Evolutionary conservation across 2,329 filamentous ascomycete species (phyloP), one percentile per base, ranked within the genome.

Genomic region (Parascedosporium putredinis): DNA sequence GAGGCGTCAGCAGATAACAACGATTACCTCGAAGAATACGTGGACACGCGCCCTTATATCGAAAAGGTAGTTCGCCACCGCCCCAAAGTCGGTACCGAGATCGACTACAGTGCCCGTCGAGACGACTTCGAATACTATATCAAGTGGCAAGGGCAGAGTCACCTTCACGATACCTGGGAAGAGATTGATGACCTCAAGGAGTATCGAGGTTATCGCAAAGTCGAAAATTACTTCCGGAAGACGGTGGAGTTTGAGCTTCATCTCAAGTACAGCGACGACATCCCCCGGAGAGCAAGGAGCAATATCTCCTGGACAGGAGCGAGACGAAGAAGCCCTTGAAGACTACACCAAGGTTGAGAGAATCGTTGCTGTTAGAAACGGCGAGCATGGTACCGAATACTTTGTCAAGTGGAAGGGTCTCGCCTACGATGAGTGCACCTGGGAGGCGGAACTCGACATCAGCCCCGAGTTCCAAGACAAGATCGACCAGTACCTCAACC

Each of bases 101-200:
- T 80, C 51, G 67, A 74, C 12, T 70, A 72, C 50, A 82, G 87
- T 45, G 63, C 74, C 2, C 73, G 67, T 22, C 74, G 76, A 57
- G 79, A 89, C 49, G 87, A 96, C 61, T 96, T 93, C 58, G 88
- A 97, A 60, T 98, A 75, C 58, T 79, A 84, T 66, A 89, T 98
- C 67, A 98, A 98, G 70, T 98, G 94, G 93, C 88, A 96, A 66
- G 88, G 84, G 56, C 88, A 89, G 66, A 95, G 93, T 9, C 89
- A 98, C 63, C 83, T 95, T 58, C 93, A 98, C 69, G 87, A 94
- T 51, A 95, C 89, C 0, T 98, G 93, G 91, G 90, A 97, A 66
- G 83, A 82, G 0, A 83, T 84, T 52, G 82, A 87, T 50, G 78
- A 74, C 18, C 78, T 96, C 24, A 75, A 80, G 22, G 78, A 82